Evolutionary conservation across 768 basidiomycete genomes (phyloP).

Genomic region (Gautieria morchelliformis): DNA sequence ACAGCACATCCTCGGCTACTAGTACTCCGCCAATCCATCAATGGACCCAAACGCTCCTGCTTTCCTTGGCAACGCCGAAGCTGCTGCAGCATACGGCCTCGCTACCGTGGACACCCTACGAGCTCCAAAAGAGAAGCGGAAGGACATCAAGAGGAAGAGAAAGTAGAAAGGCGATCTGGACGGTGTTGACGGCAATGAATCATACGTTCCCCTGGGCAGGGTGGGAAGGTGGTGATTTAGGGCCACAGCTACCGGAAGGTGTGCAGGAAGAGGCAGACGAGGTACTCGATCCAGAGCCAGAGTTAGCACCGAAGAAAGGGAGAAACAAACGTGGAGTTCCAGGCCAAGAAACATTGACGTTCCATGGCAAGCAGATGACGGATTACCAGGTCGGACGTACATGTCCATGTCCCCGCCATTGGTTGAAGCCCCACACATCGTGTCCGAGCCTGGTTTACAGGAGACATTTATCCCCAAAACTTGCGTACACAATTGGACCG

Average conservation of each 20-base stretch:
- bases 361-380: constrained; percentile 94
- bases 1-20: constrained; percentile 92
- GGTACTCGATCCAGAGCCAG: constrained; percentile 58
- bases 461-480: constrained; percentile 92
- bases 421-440: constrained; percentile 78
- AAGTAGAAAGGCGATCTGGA: constrained; percentile 72
- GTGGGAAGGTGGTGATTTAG: constrained; percentile 71
- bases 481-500: constrained; percentile 92
- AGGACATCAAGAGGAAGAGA: constrained; percentile 80
- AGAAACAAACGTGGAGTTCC: constrained; percentile 69
- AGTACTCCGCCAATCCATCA: constrained; percentile 93
- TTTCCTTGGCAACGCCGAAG: constrained; percentile 67
- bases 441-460: constrained; percentile 70
- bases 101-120: constrained; percentile 66
- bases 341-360: constrained; percentile 87
- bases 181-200: constrained; percentile 79
- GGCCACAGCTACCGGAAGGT: constrained; percentile 47
- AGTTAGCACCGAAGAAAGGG: constrained; percentile 56
- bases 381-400: constrained; percentile 99
- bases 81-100: constrained; percentile 64
- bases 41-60: constrained; percentile 65
- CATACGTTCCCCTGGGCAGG: constrained; percentile 89
- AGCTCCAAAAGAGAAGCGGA: constrained; percentile 51
- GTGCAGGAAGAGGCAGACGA: constrained; percentile 38
- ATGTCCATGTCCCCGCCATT: constrained; percentile 89